phyloP scores from a whole-genome alignment of 2,329 filamentous ascomycete species.

The Xylariaceae sp. region DNA sequence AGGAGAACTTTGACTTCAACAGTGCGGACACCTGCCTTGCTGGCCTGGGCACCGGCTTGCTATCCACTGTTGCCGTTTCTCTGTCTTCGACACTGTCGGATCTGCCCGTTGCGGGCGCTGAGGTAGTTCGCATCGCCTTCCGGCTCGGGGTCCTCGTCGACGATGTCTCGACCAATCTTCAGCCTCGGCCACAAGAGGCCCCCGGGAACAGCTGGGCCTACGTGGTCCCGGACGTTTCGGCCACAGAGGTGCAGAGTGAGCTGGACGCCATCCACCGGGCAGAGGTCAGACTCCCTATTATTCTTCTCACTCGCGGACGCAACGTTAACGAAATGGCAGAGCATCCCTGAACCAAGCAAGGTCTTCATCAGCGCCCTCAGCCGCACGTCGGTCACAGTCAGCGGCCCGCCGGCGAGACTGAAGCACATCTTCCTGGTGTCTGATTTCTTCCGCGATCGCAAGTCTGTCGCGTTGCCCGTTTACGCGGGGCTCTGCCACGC shows the following conservation, averaged over 20 bases:
- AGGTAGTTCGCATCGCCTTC: too few relatives aligned
- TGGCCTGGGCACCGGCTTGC: neutral
- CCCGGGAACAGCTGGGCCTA: neutral
- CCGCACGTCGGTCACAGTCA: slow-evolving; percentile 5
- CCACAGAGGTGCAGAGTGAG: neutral
- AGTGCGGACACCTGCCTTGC: too few relatives aligned
- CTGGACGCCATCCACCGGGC: too few relatives aligned
- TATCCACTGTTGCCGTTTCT: neutral
- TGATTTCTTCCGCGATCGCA: neutral
- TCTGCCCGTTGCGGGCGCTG: too few relatives aligned
- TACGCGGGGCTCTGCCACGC: neutral
- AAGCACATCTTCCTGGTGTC: too few relatives aligned
- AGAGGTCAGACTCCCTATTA: too few relatives aligned
- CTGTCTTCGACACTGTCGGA: neutral
- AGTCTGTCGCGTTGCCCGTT: neutral
- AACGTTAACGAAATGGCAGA: neutral
- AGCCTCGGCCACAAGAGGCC: too few relatives aligned
- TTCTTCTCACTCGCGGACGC: neutral
- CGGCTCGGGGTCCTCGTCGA: too few relatives aligned
- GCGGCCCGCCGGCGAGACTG: slow-evolving; percentile 3
- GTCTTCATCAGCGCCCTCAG: slow-evolving; percentile 4
- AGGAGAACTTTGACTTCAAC: neutral
- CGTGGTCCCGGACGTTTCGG: neutral
- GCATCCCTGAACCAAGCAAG: slow-evolving; percentile 1
- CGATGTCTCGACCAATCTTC: too few relatives aligned